Evolutionary conservation across 2,329 filamentous ascomycete species (phyloP).

Genomic region (Fusarium sacchari): DNA sequence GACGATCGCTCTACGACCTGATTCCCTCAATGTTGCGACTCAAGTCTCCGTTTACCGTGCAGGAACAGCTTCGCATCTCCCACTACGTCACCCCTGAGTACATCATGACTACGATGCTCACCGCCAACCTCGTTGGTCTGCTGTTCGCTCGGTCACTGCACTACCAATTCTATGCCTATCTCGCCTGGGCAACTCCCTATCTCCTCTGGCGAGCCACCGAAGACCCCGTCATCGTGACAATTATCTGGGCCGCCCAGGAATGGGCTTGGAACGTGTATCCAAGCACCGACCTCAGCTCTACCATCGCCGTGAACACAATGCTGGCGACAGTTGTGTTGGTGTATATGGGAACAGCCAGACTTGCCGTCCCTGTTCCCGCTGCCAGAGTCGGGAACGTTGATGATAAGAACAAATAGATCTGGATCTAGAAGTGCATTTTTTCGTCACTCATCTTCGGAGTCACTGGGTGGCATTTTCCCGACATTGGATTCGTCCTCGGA

Average conservation of each 20-base stretch:
- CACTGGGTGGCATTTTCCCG: slow-evolving; percentile 85
- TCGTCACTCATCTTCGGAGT: slow-evolving; percentile 70
- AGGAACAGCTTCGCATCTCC: slow-evolving; percentile 67
- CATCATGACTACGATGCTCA: slow-evolving; percentile 79
- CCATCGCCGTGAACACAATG: slow-evolving; percentile 75
- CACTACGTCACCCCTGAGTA: slow-evolving; percentile 74
- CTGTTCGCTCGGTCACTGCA: slow-evolving; percentile 89
- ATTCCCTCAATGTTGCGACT: slow-evolving; percentile 55
- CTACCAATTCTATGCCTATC: slow-evolving; percentile 95
- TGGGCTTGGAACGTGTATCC: slow-evolving; percentile 96
- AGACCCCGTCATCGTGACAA: slow-evolving; percentile 73
- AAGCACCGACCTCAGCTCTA: slow-evolving; percentile 69
- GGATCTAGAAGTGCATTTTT: slow-evolving; percentile 14
- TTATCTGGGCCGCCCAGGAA: slow-evolving; percentile 82
- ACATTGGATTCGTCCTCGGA: slow-evolving; percentile 82
- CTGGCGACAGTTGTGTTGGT: slow-evolving; percentile 71
- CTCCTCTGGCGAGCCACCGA: slow-evolving; percentile 82
- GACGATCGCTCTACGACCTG: slow-evolving; percentile 66
- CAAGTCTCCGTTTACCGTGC: slow-evolving; percentile 56
- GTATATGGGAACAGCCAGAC: slow-evolving; percentile 66
- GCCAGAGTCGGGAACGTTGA: slow-evolving; percentile 29
- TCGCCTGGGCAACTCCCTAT: slow-evolving; percentile 89
- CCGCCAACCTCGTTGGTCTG: slow-evolving; percentile 81
- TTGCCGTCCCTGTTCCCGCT: slow-evolving; percentile 40
- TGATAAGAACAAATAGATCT: slow-evolving; percentile 47